Percentiles rank a stretch among this genome's conserved stretches.
These are phyloP conservation scores for Metschnikowia borealis DNA, from an alignment of 805 yeast species.

Conservation along the genomic window DNA sequence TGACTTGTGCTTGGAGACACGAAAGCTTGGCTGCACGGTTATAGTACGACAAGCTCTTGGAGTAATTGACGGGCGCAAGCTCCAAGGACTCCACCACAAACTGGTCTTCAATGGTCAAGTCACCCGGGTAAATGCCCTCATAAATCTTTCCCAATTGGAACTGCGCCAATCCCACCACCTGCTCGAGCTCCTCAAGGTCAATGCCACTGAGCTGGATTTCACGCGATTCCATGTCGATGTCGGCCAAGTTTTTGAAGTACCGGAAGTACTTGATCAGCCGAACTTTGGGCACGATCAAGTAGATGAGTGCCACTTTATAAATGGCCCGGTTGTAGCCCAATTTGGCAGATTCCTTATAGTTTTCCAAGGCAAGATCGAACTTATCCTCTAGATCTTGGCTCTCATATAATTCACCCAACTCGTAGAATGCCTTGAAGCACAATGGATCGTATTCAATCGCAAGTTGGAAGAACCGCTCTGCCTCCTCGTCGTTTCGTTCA, in stretches of 20 bases:
- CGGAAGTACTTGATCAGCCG: slow-evolving; percentile 34
- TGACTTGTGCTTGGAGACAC: slow-evolving; percentile 39
- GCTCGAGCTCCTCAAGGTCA: slow-evolving; percentile 39
- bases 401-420: slow-evolving; percentile 39
- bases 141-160: slow-evolving; percentile 40
- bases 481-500: slow-evolving; percentile 24
- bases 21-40: slow-evolving; percentile 40
- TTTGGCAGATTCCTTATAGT: slow-evolving; percentile 36
- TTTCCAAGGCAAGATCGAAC: slow-evolving; percentile 30
- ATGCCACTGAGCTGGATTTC: slow-evolving; percentile 34
- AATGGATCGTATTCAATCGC: slow-evolving; percentile 31
- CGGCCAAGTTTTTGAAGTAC: slow-evolving; percentile 35
- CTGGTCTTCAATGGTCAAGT: slow-evolving; percentile 32
- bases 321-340: slow-evolving; percentile 45
- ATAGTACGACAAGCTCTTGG: slow-evolving; percentile 39
- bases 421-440: slow-evolving; percentile 32
- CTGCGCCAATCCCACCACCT: slow-evolving; percentile 38
- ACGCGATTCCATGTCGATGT: slow-evolving; percentile 30
- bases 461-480: slow-evolving; percentile 29
- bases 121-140: slow-evolving; percentile 45
- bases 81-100: slow-evolving; percentile 33
- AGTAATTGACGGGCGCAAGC: slow-evolving; percentile 40
- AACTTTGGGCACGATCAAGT: slow-evolving; percentile 30
- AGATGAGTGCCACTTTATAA: slow-evolving; percentile 36
- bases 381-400: slow-evolving; percentile 25